Evolutionary conservation across 331 rosid species (phyloP), one percentile per base, ranked within the genome.

Genomic region (Rhamnella rubrinervis): DNA sequence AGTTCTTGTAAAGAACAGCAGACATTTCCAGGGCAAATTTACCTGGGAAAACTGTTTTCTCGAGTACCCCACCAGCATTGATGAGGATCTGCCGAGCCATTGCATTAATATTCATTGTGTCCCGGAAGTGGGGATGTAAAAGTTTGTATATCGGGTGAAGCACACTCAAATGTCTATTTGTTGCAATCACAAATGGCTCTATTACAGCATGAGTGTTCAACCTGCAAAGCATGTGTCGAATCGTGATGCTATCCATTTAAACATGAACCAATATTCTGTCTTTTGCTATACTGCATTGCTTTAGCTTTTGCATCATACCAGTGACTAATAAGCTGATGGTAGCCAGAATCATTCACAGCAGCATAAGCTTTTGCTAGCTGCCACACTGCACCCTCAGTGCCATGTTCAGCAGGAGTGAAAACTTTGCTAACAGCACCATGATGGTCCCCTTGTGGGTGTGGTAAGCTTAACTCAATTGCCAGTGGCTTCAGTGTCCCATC

Each of bases 31-130:
- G 9, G 63, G 98, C 83, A 12, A 50, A 95, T 77, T 60, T 84
- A 41, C 85, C 96, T 12, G 98, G 97, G 71, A 95, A 95, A 65
- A 95, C 97, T n/a, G 98, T 95, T 67, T 11, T 83, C 88, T 95
- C 98, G 5, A 95, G 88, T 19, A 91, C 81, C 4, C 97, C 96
- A 53, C 84, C 95, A 16, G 97, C 95, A 72, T 91, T 89, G 78
- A 95, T 95, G 59, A 95, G 98, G 39, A 85, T 80, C 59, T 95
- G 98, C 26, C 98, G 63, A 40, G 98, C 98, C 61, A 95, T 56
- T 37, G 98, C 96, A 64, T 95, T 95, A 71, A 95, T 89, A 38
- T 95, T 78, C 97, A 91, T 89, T n/a, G 98, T 95, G 86, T 95
- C 98, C 23, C 70, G 83, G 66, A 85, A 89, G 61, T 95, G 98